Conservation (phyloP, 805 yeast genomes). For the Sporopachydermia quercuum region DNA sequence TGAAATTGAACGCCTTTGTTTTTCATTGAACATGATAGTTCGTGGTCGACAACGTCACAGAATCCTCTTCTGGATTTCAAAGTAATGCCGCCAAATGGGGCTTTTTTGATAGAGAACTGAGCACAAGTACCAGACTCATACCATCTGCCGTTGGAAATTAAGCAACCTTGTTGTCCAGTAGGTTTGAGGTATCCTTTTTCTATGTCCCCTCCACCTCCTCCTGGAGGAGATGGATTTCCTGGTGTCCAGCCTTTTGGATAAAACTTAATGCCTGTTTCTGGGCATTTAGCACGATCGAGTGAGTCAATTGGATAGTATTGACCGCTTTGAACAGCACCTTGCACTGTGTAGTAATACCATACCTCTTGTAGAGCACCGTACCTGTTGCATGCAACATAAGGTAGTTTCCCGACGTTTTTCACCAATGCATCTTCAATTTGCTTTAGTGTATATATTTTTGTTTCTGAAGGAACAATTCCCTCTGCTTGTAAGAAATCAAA, state of each 20-base stretch:
- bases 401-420: constrained; percentile 30
- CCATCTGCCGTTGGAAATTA: constrained; percentile 82
- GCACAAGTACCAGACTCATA: constrained; percentile 78
- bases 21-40: constrained; percentile 20
- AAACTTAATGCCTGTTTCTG: constrained; percentile 50
- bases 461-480: constrained; percentile 55
- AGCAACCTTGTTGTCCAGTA: constrained; percentile 47
- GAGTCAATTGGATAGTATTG: constrained; percentile 50
- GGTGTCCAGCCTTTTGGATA: constrained; percentile 43
- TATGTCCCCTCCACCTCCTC: constrained; percentile 18
- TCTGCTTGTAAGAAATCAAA: constrained; percentile 47
- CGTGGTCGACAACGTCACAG: constrained; percentile 36
- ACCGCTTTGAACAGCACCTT: constrained; percentile 60
- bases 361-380: constrained; percentile 39
- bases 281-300: constrained; percentile 45
- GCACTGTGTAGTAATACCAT: constrained; percentile 70
- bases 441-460: constrained; percentile 38
- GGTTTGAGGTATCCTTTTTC: constrained; percentile 34
- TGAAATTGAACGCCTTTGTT: constrained; percentile 41
- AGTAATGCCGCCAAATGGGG: constrained; percentile 60
- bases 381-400: constrained; percentile 42
- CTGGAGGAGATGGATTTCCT: constrained; percentile 14
- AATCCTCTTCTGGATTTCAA: constrained; percentile 58
- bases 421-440: constrained; percentile 22
- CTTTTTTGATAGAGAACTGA: constrained; percentile 39